phyloP scores from a whole-genome alignment of 495 filamentous ascomycete genomes.

The Penicillium herquei region DNA sequence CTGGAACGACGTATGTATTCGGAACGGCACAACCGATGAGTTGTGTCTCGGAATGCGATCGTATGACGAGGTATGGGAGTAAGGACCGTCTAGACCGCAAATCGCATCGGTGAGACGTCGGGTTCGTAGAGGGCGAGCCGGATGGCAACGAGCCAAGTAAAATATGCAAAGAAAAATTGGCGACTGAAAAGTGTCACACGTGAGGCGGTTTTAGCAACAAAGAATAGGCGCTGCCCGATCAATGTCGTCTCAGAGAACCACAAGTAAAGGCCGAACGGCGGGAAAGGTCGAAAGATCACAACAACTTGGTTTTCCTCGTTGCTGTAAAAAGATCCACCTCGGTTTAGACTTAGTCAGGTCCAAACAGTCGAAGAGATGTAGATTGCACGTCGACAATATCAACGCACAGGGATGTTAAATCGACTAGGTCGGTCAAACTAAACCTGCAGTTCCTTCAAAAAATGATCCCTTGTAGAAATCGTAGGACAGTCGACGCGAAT shows the following conservation, averaged over 20 bases:
- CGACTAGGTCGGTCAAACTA: background rate
- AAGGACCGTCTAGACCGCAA: constrained; percentile 24
- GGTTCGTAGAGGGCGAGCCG: background rate
- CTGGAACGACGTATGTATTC: background rate
- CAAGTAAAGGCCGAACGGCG: background rate
- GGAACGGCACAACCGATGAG: background rate
- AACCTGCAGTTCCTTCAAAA: background rate
- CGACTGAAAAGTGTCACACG: background rate
- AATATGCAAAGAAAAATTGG: background rate
- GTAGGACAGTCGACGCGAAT: constrained; percentile 17
- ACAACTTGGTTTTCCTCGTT: background rate
- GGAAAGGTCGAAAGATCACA: background rate
- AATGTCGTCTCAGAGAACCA: constrained; percentile 4
- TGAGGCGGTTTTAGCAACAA: constrained; percentile 1
- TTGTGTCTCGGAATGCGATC: constrained; percentile 4
- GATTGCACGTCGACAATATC: constrained; percentile 2
- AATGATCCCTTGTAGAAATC: background rate
- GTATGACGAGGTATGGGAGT: background rate
- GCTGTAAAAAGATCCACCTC: background rate
- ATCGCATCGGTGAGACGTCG: constrained; percentile 29
- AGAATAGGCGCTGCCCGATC: constrained; percentile 21
- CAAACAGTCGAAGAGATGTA: constrained; percentile 1
- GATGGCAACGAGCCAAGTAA: background rate
- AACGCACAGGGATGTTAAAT: constrained; percentile 9
- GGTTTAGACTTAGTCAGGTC: background rate